A percentile compares a stretch with the other conserved stretches of the same genome.
Evolutionary conservation across 148 eudicot genomes (phyloP).

Genomic region (Dianthus caryophyllus): DNA sequence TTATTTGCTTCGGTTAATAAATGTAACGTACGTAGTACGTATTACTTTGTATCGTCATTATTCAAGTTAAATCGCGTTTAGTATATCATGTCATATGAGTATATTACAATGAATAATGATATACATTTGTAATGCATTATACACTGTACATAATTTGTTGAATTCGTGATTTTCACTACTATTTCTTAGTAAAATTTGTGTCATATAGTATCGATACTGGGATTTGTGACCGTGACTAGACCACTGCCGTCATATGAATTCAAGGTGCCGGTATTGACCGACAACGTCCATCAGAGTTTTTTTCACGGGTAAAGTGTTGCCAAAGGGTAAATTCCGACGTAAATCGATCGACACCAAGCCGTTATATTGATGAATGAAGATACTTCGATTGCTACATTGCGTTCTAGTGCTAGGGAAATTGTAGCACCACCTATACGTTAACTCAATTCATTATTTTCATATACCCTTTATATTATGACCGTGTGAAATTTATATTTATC

Average conservation of each 20-base stretch:
- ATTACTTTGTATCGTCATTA: too few species aligned
- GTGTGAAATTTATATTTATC: too few species aligned
- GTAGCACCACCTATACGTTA: conserved; percentile 13
- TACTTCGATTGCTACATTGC: conserved; percentile 17
- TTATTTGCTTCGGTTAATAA: too few species aligned
- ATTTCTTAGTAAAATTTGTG: too few species aligned
- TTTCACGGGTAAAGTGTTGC: conserved; percentile 16
- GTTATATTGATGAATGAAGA: conserved; percentile 15
- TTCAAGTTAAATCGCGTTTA: too few species aligned
- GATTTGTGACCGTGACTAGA: conserved; percentile 9
- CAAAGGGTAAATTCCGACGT: conserved; percentile 22
- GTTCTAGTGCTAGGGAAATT: background rate
- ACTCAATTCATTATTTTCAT: background rate
- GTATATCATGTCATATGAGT: too few species aligned
- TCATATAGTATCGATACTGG: background rate
- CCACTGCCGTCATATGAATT: conserved; percentile 9
- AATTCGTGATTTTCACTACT: too few species aligned
- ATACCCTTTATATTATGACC: background rate
- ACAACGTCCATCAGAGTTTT: background rate
- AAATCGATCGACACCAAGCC: conserved; percentile 30
- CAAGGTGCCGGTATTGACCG: background rate
- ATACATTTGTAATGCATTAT: too few species aligned
- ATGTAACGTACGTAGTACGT: too few species aligned
- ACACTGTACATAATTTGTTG: too few species aligned
- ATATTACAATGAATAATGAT: too few species aligned